phyloP scores from a whole-genome alignment of 192 early-diverging fungal genomes.

The Cladochytrium replicatum region DNA sequence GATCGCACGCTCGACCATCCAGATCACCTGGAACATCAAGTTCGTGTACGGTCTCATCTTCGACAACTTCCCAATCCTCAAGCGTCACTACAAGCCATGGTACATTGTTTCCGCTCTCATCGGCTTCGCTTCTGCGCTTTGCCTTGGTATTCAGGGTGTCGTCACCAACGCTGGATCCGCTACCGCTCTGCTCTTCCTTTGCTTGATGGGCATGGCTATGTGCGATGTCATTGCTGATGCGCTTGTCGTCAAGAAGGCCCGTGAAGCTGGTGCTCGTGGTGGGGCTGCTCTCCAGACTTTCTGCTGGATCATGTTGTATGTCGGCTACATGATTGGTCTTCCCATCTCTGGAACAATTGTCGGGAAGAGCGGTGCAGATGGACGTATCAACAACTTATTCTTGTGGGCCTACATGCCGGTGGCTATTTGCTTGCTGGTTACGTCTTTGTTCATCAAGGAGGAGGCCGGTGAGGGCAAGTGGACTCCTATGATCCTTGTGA shows the following conservation, averaged over 20 bases:
- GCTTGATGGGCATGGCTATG: conserved; percentile 22
- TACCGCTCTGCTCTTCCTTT: conserved; percentile 14
- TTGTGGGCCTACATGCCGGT: too few relatives aligned
- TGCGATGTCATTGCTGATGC: conserved; percentile 21
- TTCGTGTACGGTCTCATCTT: conserved; percentile 16
- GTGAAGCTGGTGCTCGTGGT: conserved; percentile 7
- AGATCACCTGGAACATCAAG: conserved; percentile 14
- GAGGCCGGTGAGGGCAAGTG: too few relatives aligned
- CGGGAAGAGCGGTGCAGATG: background rate
- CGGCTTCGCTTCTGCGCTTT: conserved; percentile 9
- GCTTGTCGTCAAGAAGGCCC: conserved; percentile 13
- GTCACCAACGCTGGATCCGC: conserved; percentile 7
- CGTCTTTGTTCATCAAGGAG: too few relatives aligned
- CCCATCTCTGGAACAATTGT: background rate
- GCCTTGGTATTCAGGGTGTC: conserved; percentile 1
- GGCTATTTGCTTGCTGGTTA: too few relatives aligned
- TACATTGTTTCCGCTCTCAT: too few relatives aligned
- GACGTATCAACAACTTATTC: too few relatives aligned
- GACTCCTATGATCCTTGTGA: too few relatives aligned
- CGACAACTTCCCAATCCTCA: conserved; percentile 19
- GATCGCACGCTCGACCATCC: conserved; percentile 1
- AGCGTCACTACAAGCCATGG: conserved; percentile 12
- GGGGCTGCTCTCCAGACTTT: too few relatives aligned
- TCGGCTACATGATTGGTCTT: too few relatives aligned
- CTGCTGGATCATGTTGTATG: too few relatives aligned